phyloP scores from a whole-genome alignment of 2,329 filamentous ascomycete genomes.

The Arthroderma sp. region DNA sequence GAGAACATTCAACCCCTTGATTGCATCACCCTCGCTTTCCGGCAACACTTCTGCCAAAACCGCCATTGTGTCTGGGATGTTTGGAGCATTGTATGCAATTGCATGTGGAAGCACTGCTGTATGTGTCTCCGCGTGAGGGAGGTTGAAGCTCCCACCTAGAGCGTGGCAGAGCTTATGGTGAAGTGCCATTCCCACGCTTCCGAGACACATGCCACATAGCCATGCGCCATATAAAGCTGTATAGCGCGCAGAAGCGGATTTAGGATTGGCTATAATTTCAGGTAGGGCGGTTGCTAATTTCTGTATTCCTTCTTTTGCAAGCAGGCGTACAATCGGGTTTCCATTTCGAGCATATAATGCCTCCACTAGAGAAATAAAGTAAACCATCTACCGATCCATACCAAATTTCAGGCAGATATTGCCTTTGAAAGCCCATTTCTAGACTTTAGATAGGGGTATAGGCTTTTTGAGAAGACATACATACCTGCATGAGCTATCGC shows the following conservation, averaged over 20 bases:
- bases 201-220: constrained; percentile 50
- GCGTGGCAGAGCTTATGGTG: constrained; percentile 58
- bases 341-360: constrained; percentile 49
- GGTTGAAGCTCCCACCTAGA: constrained; percentile 48
- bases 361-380: constrained; percentile 34
- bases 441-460: constrained; percentile 51
- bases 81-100: constrained; percentile 48
- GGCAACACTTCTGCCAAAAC: constrained; percentile 42
- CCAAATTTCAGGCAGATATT: too few relatives aligned
- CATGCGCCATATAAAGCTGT: constrained; percentile 50
- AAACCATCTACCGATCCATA: too few relatives aligned
- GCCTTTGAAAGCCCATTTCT: constrained; percentile 36
- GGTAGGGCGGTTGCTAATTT: constrained; percentile 43
- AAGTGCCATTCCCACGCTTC: constrained; percentile 48
- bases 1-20: constrained; percentile 44
- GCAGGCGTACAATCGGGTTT: constrained; percentile 46
- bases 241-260: constrained; percentile 35
- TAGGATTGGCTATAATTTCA: constrained; percentile 35
- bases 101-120: constrained; percentile 50
- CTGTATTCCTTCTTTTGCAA: constrained; percentile 45
- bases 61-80: constrained; percentile 39
- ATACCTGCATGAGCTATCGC: constrained; percentile 50
- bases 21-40: constrained; percentile 45
- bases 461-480: constrained; percentile 40
- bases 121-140: constrained; percentile 54